Base-by-base conservation (phyloP, 2,329 filamentous ascomycete species). In the Chaetomium olivaceum region DNA sequence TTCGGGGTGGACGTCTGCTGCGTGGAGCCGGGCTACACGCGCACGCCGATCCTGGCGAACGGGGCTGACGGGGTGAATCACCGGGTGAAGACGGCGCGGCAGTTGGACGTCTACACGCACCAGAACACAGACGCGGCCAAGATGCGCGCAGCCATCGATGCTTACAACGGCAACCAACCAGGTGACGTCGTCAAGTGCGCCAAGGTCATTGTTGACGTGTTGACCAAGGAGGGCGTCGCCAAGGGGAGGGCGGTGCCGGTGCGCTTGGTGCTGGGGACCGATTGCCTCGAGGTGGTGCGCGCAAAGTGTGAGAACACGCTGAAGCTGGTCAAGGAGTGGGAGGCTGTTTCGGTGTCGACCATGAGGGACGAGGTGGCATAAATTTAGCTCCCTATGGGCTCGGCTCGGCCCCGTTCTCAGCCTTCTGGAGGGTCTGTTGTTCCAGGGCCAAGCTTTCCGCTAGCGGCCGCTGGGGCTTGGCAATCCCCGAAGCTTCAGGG, bases 231-330 rank as follows among this genome's bases (percentile, higher is more conserved):
- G 2, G 85, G 85, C 0, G 76, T 77, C 27, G 83, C 78, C 0
- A 62, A 72, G 66, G 85, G 83, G 0, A 82, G 74, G 68, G 78
- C 81, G 23, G 75, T 89, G 1, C 87, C 86, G 0, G 69, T 82
- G 16, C 76, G 86, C 31, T 70, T 89, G 58, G 76, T 81, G n/a
- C 73, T 89, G 50, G 87, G 87, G 0, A 78, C 75, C 8, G 86
- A 88, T 73, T 76, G 76, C 7, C 71, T 82, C n/a, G 67, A 72
- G 4, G 73, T 68, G 3, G 77, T 86, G 12, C 77, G 76, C 61
- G 71, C 67, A 1, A 83, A 83, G 76, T 80, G 80, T 63, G 73
- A 76, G 55, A 71, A 74, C 11, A 83, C 80, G 0, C 58, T 82
- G 58, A 71, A 73, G 66, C 67, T 82, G 19, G 64, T 87, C 66